Base-by-base conservation (phyloP, 768 basidiomycete species). In the Amanita pseudoporphyria region DNA sequence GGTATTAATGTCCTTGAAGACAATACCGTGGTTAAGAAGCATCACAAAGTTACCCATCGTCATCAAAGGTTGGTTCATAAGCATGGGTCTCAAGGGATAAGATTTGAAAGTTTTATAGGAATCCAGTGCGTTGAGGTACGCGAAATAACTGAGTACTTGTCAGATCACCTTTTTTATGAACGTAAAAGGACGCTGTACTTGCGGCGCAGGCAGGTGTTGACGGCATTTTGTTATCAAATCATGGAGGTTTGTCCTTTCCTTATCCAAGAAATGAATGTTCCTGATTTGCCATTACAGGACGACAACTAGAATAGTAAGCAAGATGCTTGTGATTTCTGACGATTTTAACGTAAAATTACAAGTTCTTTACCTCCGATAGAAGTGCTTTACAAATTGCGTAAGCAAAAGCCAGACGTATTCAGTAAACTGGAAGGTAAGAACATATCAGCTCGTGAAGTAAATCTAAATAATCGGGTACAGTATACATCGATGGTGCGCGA, bases 201-300 rank as follows among this genome's bases (percentile, higher is more conserved):
- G 92, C 92, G 22, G 79, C 76, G 14, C 82, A 93, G 53, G 77
- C 84, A 26, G 89, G 91, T 10, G 83, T 88, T 14, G 83, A 94
- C 50, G 94, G 87, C 5, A 90, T 97, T 53, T 71, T 94, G 49
- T 67, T 97, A 7, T 89, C 86, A 0, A 97, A 97, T 56, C 94
- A 97, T 57, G 94, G 94, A 49, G 94, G 89, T 76, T 58, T 55
- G 68, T 66, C 31, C 14, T 26, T n/a, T 32, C 9, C 14, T 13
- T 18, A 5, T 3, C 21, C 6, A 22, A 38, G n/a, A 33, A 28
- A 16, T 32, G 22, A 1, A 30, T 45, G 28, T 33, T 32, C 18
- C 44, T 48, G 16, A 45, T 38, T 48, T 24, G 48, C 22, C 22
- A 31, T 44, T 41, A 28, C 53, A 82, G 84, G 85, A 36, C 77